These are phyloP conservation scores for Zygotorulaspora florentina DNA, from an alignment of 805 yeast genomes.

Conservation along the genomic window DNA sequence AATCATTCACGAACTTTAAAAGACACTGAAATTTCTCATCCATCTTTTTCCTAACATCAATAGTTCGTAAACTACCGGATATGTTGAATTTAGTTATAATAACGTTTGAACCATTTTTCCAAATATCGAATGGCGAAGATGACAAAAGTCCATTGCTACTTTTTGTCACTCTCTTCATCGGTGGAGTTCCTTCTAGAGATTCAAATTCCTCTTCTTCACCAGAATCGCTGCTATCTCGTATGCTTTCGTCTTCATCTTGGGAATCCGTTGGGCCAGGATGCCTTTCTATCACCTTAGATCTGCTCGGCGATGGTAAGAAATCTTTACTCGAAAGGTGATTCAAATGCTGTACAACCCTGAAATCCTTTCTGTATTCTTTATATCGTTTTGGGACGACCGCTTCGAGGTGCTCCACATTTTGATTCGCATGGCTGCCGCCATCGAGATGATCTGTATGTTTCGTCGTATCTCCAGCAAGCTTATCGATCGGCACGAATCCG, in stretches of 20 bases:
- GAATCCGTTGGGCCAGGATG: neutral
- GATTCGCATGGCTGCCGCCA: conserved; percentile 1
- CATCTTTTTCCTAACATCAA: conserved; percentile 4
- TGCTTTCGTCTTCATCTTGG: neutral
- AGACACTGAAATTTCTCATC: conserved; percentile 9
- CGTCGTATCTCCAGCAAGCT: conserved; percentile 6
- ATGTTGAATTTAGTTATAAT: conserved; percentile 4
- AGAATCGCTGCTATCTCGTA: neutral
- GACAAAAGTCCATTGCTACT: conserved; percentile 16
- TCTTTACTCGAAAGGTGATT: conserved; percentile 14
- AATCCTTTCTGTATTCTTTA: conserved; percentile 17
- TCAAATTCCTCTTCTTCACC: conserved; percentile 10
- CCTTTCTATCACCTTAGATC: neutral
- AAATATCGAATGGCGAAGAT: conserved; percentile 12
- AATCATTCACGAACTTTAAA: conserved; percentile 14
- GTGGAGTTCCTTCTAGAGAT: conserved; percentile 11
- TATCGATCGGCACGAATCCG: conserved; percentile 12
- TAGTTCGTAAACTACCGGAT: conserved; percentile 12
- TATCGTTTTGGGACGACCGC: conserved; percentile 16
- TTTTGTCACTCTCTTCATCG: conserved; percentile 10
- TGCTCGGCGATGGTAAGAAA: conserved; percentile 12
- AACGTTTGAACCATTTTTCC: conserved; percentile 1
- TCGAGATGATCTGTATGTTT: neutral
- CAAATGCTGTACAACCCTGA: conserved; percentile 17
- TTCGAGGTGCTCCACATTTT: neutral